phyloP scores from a whole-genome alignment of 768 basidiomycete species.

The Suillus plorans region DNA sequence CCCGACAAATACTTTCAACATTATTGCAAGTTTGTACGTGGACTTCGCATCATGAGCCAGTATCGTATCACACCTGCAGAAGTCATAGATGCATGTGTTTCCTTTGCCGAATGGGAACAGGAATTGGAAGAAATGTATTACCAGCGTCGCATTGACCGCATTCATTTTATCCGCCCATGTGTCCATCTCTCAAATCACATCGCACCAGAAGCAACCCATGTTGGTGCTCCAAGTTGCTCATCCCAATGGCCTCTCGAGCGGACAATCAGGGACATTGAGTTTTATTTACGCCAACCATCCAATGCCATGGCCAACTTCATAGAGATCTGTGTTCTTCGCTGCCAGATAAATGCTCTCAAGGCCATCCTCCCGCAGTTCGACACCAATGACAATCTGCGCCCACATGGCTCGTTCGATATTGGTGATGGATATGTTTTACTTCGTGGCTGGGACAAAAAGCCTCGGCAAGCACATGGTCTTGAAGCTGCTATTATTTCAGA shows the following conservation, averaged over 20 bases:
- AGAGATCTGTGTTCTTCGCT: slow-evolving; percentile 14
- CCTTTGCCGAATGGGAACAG: slow-evolving; percentile 21
- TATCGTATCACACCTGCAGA: slow-evolving; percentile 10
- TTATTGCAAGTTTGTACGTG: slow-evolving; percentile 22
- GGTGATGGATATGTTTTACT: not conserved
- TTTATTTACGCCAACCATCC: slow-evolving; percentile 14
- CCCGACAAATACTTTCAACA: not conserved
- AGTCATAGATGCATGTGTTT: not conserved
- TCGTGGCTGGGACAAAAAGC: not conserved
- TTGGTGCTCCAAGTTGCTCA: not conserved
- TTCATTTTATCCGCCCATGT: slow-evolving; percentile 29
- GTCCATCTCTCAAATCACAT: slow-evolving; percentile 11
- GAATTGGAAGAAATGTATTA: slow-evolving; percentile 31
- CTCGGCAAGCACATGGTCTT: not conserved
- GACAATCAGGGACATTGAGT: not conserved
- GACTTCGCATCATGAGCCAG: slow-evolving; percentile 23
- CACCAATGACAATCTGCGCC: not conserved
- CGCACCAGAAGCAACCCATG: not conserved
- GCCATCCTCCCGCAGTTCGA: slow-evolving; percentile 15
- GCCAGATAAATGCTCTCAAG: slow-evolving; percentile 20
- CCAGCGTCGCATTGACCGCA: slow-evolving; percentile 17
- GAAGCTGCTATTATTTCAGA: not conserved
- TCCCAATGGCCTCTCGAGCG: not conserved
- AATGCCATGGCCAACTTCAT: slow-evolving; percentile 28
- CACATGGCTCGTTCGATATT: not conserved